Evolutionary conservation across 1,284 basidiomycete genomes (phyloP), one percentile per base, ranked within the genome.

Genomic region (Puccinia polysora): DNA sequence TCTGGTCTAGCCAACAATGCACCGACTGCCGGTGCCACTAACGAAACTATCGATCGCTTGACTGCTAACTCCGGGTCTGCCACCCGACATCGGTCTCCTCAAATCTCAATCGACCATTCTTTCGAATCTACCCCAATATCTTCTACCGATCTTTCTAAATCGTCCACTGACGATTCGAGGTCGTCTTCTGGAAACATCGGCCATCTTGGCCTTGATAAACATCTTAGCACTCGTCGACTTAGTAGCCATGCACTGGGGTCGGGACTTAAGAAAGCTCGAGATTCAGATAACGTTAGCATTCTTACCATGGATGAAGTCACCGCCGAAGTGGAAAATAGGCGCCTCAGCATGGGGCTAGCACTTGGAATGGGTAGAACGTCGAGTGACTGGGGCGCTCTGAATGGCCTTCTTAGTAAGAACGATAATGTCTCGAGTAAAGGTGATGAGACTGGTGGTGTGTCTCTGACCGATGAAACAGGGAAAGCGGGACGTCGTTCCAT

Each of bases 281-380:
- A 95, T 78, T 89, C 89, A 1, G 94, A 97, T 77, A 89, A 89
- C 0, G 91, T 90, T 4, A 94, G 90, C 78, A 81, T 98, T 76
- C 84, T 98, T 78, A 98, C 95, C 0, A 90, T 98, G 15, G 95
- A 98, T 78, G 92, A 98, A 81, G 96, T 98, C 76, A 97, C 95
- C 0, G 93, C 91, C 4, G 90, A 95, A 77, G 90, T 98, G 0
- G 95, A 97, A 82, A 91, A 88, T 77, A 83, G 93, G 18, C 82
- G 87, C 20, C 82, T 82, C 56, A 85, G 83, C 76, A 81, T 82
- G 72, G 74, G 67, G 6, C 23, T 70, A 1, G 65, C 52, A 25
- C 14, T 56, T 30, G 55, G 73, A 73, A 70, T 6, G 65, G 58
- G 14, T 69, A 74, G 14, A 77, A 78, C 25, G 77, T 74, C 20